Evolutionary conservation across 768 basidiomycete species (phyloP), one percentile per base, ranked within the genome.

Genomic region (Gloeophyllum trabeum): DNA sequence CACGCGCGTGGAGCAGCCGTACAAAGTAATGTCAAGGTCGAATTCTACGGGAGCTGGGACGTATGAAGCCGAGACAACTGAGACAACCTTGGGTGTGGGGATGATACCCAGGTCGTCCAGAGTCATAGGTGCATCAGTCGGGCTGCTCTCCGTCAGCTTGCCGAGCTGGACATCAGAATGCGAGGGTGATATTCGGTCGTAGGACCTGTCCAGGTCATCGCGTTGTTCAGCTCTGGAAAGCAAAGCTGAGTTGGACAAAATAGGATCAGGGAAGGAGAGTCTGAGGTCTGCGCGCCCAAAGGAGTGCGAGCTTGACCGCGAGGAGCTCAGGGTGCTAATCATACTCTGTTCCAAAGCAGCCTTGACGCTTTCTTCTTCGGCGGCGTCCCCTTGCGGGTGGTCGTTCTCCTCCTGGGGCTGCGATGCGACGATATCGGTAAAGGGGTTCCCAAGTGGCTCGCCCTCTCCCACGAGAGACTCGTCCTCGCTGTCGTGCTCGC

Each of bases 311-410:
- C 75, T 76, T 14, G 81, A 74, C 50, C 82, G 78, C 43, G 84
- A 86, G 39, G 76, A 70, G 61, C 74, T 80, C 47, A 88, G 69
- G 13, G 84, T 88, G 60, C 84, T 81, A 54, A 83, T 70, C 63
- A 87, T 73, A 62, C 84, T 88, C 62, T 88, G 84, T 59, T 88
- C 81, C 44, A 88, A 71, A 18, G 75, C 84, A 51, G 77, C 81
- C 51, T 74, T 79, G 51, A 86, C 76, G 34, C 72, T 69, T 50
- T 76, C 66, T 49, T 88, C 83, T 58, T 86, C 84, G 25, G 61
- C 62, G 13, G 65, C 62, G 49, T 73, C 70, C 37, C 61, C 58
- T 23, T 64, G 60, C 32, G 56, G 45, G 21, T 25, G 32, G 30
- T 46, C 45, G 12, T 35, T 24, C 20, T 45, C 46, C 2, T 39